Percentiles rank a stretch among this genome's conserved stretches.
Conservation (phyloP, 2,329 filamentous ascomycete genomes). For the Claviceps sp. region DNA sequence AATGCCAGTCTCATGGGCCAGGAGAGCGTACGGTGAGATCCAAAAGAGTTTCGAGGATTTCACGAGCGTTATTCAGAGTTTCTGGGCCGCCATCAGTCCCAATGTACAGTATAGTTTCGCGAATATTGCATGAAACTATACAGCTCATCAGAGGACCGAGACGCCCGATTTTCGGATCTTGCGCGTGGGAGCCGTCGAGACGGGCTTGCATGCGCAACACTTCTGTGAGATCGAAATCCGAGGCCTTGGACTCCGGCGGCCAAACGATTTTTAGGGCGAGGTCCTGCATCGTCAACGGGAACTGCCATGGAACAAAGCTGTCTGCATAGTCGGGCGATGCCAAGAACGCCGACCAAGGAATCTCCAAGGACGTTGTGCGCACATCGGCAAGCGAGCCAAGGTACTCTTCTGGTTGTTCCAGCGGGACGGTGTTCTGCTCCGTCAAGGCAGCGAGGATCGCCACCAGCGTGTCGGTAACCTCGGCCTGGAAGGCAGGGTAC, state of each 20-base stretch:
- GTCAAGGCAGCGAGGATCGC: constrained; percentile 10
- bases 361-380: neutral
- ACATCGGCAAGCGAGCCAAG: neutral
- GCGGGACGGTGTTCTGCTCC: neutral
- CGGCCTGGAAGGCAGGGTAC: neutral
- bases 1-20: neutral
- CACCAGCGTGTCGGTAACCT: constrained; percentile 11
- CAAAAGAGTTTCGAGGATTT: constrained; percentile 10
- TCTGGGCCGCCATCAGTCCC: constrained; percentile 8
- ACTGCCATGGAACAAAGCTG: neutral
- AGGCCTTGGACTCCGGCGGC: neutral
- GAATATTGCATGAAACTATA: constrained; percentile 15
- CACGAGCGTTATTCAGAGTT: constrained; percentile 6
- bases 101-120: constrained; percentile 16
- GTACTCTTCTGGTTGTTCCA: neutral
- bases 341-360: neutral
- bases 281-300: neutral
- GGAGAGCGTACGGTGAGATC: constrained; percentile 4
- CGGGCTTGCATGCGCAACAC: neutral
- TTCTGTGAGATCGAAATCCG: neutral
- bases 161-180: neutral
- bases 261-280: neutral
- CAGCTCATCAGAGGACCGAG: neutral
- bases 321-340: neutral
- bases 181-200: neutral